Evolutionary conservation across 139 green algal genomes (phyloP).

Genomic region (Tetradesmus lagerheimii): DNA sequence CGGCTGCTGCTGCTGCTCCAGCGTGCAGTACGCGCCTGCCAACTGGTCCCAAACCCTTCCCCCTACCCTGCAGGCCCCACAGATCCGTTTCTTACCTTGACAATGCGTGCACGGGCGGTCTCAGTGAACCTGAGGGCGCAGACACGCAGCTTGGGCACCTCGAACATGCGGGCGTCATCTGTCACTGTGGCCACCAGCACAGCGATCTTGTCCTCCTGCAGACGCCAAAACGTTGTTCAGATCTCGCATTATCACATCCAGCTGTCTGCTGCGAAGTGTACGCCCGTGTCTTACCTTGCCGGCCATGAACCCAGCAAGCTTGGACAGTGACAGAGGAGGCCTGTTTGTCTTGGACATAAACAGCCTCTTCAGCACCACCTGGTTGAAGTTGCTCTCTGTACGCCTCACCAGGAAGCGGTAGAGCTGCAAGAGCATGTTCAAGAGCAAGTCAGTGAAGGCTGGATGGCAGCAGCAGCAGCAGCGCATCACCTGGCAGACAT

Average conservation of each 20-base stretch:
- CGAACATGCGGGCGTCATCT: constrained; percentile 93
- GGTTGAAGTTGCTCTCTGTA: constrained; percentile 97
- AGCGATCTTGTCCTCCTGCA: constrained; percentile 89
- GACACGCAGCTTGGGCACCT: constrained; percentile 95
- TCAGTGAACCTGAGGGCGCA: constrained; percentile 96
- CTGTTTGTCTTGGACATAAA: constrained; percentile 97
- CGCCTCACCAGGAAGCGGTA: constrained; percentile 97
- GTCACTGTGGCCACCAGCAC: constrained; percentile 97
- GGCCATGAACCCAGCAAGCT: constrained; percentile 93
- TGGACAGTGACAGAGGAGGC: constrained; percentile 95
- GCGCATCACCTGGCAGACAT: constrained; percentile 1
- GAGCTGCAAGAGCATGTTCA: constrained; percentile 79
- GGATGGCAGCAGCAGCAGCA: constrained; percentile 20
- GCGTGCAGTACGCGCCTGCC: not conserved
- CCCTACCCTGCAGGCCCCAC: not conserved
- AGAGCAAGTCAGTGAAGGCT: not conserved
- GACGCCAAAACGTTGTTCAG: not conserved
- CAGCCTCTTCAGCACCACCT: constrained; percentile 96
- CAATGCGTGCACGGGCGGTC: constrained; percentile 96
- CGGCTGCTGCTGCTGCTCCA: constrained; percentile 20
- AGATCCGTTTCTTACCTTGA: constrained; percentile 78
- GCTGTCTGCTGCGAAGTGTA: not conserved
- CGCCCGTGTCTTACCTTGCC: constrained; percentile 82
- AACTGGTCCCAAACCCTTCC: not conserved
- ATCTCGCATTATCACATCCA: not conserved